Conservation (phyloP, 2,329 filamentous ascomycete species). For the Fusarium siculi region DNA sequence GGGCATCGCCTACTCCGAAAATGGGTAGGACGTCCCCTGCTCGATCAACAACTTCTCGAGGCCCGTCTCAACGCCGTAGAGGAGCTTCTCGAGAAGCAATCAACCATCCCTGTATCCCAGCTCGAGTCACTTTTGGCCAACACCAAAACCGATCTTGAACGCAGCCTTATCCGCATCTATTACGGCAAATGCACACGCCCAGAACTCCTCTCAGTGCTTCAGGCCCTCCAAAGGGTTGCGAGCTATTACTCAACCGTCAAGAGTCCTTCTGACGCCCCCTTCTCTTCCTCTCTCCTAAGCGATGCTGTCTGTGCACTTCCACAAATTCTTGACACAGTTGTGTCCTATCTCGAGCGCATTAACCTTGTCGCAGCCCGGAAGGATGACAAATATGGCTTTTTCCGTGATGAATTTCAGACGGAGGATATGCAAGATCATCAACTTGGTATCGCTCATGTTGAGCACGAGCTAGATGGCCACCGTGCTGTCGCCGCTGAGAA, state of each 20-base stretch:
- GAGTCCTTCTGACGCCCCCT: constrained; percentile 73
- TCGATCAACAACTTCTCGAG: constrained; percentile 79
- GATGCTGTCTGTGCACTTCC: constrained; percentile 81
- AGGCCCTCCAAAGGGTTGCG: constrained; percentile 84
- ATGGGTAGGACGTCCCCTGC: constrained; percentile 91
- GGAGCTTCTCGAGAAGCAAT: constrained; percentile 79
- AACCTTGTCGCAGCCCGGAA: constrained; percentile 83
- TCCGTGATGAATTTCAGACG: constrained; percentile 86
- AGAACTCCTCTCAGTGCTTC: constrained; percentile 85
- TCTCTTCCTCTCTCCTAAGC: constrained; percentile 75
- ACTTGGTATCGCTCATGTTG: constrained; percentile 88
- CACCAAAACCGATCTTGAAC: constrained; percentile 86
- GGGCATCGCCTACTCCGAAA: constrained; percentile 89
- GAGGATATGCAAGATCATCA: constrained; percentile 91
- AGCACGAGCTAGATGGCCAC: constrained; percentile 87
- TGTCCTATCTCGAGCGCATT: constrained; percentile 83
- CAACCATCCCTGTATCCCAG: constrained; percentile 75
- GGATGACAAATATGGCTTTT: constrained; percentile 95
- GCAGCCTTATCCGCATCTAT: constrained; percentile 93
- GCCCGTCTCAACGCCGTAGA: constrained; percentile 86
- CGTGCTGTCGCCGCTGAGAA: constrained; percentile 75
- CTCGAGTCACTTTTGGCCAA: constrained; percentile 76
- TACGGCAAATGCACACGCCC: constrained; percentile 95
- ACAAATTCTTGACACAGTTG: constrained; percentile 76
- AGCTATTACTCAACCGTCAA: constrained; percentile 78